phyloP scores from a whole-genome alignment of 2,329 filamentous ascomycete species.

The Metarhizium rileyi region DNA sequence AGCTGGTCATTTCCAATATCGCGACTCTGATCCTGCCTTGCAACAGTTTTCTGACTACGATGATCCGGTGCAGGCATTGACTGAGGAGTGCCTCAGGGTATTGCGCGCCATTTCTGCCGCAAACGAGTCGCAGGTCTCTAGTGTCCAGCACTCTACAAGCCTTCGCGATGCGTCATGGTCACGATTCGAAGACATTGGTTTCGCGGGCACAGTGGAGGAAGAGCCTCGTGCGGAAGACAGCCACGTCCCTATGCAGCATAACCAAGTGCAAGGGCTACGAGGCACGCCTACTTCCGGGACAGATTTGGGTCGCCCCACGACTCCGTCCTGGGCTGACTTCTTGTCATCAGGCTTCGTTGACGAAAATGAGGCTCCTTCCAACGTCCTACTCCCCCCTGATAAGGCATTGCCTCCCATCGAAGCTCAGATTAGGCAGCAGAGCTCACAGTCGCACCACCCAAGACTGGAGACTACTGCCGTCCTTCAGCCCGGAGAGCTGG shows the following conservation, averaged over 20 bases:
- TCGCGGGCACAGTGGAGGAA: conserved; percentile 65
- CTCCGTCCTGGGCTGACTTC: conserved; percentile 97
- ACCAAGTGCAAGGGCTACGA: conserved; percentile 41
- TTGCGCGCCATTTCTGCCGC: conserved; percentile 78
- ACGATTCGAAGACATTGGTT: conserved; percentile 90
- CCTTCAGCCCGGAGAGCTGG: conserved; percentile 85
- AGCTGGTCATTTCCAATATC: conserved; percentile 91
- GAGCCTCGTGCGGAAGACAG: conserved; percentile 44
- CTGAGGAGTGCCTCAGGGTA: conserved; percentile 88
- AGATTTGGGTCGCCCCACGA: conserved; percentile 72
- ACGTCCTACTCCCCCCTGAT: conserved; percentile 78
- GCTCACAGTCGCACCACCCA: conserved; percentile 75
- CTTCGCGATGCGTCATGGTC: conserved; percentile 89
- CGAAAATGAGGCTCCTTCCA: conserved; percentile 52
- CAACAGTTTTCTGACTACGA: conserved; percentile 81
- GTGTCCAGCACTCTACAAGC: conserved; percentile 60
- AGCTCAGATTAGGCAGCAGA: conserved; percentile 60
- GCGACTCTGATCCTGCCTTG: conserved; percentile 76
- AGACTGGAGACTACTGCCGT: conserved; percentile 54
- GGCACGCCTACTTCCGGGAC: conserved; percentile 59
- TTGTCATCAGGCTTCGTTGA: conserved; percentile 88
- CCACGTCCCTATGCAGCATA: conserved; percentile 39
- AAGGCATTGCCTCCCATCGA: conserved; percentile 83
- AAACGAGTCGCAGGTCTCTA: conserved; percentile 74
- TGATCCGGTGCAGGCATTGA: conserved; percentile 78